A percentile compares a stretch with the other conserved stretches of the same genome.
phyloP scores from a whole-genome alignment of 257 asterid species.

The Nicotiana otophora region DNA sequence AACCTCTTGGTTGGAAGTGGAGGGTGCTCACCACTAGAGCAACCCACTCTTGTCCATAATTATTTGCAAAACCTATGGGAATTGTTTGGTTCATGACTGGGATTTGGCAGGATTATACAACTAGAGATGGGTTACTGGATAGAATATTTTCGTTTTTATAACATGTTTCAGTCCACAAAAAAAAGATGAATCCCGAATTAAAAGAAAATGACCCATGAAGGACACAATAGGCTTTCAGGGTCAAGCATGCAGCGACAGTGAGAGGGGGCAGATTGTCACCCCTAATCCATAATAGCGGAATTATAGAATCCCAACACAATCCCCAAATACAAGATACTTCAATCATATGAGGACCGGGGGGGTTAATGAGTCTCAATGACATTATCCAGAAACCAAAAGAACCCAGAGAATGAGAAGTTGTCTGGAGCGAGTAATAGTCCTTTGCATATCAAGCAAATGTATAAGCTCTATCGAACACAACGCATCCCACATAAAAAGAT shows the following conservation, averaged over 20 bases:
- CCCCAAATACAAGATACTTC: neutral
- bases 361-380: constrained; percentile 4
- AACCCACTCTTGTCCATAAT: neutral
- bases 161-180: neutral
- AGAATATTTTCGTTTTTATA: neutral
- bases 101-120: neutral
- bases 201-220: neutral
- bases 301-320: neutral
- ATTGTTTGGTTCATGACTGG: neutral
- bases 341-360: neutral
- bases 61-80: neutral
- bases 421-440: neutral
- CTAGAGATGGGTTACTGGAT: neutral
- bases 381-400: neutral
- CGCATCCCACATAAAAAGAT: neutral
- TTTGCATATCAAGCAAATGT: neutral
- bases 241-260: neutral
- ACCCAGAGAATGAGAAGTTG: neutral
- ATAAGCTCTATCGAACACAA: neutral
- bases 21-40: no score
- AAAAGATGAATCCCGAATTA: neutral
- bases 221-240: neutral
- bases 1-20: no score
- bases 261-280: neutral
- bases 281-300: neutral